Evolutionary conservation across 2,329 filamentous ascomycete species (phyloP), one percentile per base, ranked within the genome.

Genomic region (Exophiala spinifera): DNA sequence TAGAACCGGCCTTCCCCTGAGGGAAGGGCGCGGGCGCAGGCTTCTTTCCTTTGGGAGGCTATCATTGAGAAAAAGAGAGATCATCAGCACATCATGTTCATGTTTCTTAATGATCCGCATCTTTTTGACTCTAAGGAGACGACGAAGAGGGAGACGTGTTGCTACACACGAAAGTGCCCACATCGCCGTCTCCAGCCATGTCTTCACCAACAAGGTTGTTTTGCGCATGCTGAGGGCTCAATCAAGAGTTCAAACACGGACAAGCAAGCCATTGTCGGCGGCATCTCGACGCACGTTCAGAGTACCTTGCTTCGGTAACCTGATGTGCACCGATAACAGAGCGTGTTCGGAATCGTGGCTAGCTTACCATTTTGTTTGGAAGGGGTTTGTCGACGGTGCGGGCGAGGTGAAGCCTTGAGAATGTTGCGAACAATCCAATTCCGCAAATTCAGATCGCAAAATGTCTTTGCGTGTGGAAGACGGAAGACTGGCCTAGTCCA

Each of bases 21-120:
- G 91, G 89, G 86, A 95, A 96, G 76, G 94, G 94, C 80, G 94
- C 91, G 76, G 94, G 82, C 71, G 94, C 94, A 79, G 89, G 87
- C 85, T 96, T 97, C 89, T 96, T 97, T 83, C 91, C 91, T 83
- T 97, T 99, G 76, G 92, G 89, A 88, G 94, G 90, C 94, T 97
- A 82, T 97, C 91, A 97, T 97, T 94, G 92, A 97, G 92, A 90
- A 95, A 39, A 91, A 94, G 88, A 95, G 90, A 89, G 40, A 59
- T 80, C 73, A 90, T 95, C 88, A 96, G 91, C 87, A 76, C 78
- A 81, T 78, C 83, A 81, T 84, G 83, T 86, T 83, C 86, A 39
- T 44, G 42, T 44, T 25, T 21, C 21, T 15, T 44, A 86, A 81
- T 82, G 85, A 84, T 63, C 67, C 68, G 59, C 78, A 79, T 81